A percentile compares a stretch with the other conserved stretches of the same genome.
Evolutionary conservation across 2,329 filamentous ascomycete species (phyloP).

Genomic region (Cladosporium cucumerinum): DNA sequence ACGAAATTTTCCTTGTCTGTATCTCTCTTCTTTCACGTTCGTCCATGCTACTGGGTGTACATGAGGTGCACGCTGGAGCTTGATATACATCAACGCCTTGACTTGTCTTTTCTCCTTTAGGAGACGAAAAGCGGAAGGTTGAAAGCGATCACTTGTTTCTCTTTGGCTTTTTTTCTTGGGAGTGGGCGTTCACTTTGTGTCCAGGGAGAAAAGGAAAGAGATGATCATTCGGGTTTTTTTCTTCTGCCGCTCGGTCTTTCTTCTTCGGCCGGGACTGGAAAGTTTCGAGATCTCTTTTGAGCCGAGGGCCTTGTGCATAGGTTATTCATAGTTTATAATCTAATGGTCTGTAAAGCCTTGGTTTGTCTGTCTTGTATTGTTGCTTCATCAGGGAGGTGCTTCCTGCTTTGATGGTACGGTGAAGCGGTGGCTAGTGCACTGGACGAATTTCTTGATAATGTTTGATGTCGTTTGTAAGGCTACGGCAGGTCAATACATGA

Average conservation of each 20-base stretch:
- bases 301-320: not conserved
- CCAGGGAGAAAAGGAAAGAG: not conserved
- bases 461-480: not conserved
- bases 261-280: not conserved
- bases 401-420: too few species aligned
- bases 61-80: not conserved
- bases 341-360: not conserved
- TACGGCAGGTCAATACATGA: not conserved
- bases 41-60: not conserved
- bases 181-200: not conserved
- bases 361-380: not conserved
- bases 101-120: not conserved
- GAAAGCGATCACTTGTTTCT: not conserved
- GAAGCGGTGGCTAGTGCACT: too few species aligned
- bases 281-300: not conserved
- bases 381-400: not conserved
- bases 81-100: not conserved
- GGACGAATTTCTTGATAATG: not conserved
- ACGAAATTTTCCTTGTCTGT: not conserved
- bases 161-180: not conserved
- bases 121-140: not conserved
- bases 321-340: not conserved
- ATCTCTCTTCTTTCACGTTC: not conserved
- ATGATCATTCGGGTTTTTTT: not conserved
- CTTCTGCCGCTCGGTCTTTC: not conserved